Evolutionary conservation across 495 filamentous ascomycete species (phyloP).

Genomic region (Rhizodiscina lignyota): DNA sequence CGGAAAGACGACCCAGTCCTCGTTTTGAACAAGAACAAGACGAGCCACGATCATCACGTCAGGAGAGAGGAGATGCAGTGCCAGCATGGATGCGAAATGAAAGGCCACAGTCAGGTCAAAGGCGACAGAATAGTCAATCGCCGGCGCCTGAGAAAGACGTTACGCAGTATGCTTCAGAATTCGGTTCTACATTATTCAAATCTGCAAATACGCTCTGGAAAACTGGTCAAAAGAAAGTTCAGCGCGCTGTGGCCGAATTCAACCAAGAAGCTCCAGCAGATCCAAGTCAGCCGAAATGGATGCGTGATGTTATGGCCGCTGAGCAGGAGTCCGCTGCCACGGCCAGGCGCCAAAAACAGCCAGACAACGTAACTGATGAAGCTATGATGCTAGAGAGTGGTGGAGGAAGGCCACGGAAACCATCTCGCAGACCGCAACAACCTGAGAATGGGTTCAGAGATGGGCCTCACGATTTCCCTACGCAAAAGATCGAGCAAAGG

Average conservation of each 20-base stretch:
- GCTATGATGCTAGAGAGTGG: conserved; percentile 72
- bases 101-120: conserved; percentile 19
- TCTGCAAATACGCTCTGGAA: conserved; percentile 94
- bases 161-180: conserved; percentile 59
- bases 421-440: neutral
- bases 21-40: neutral
- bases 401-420: conserved; percentile 26
- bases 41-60: conserved; percentile 7
- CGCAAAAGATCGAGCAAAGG: too few relatives aligned
- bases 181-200: conserved; percentile 75
- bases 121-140: conserved; percentile 34
- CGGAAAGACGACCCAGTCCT: conserved; percentile 3
- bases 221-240: conserved; percentile 80
- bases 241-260: conserved; percentile 82
- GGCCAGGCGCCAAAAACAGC: neutral
- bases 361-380: conserved; percentile 56
- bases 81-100: conserved; percentile 31
- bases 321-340: neutral
- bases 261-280: conserved; percentile 71
- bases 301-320: conserved; percentile 48
- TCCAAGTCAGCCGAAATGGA: conserved; percentile 82
- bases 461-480: too few relatives aligned
- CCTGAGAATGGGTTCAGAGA: too few relatives aligned
- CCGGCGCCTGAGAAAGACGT: conserved; percentile 57
- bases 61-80: conserved; percentile 2